phyloP scores from a whole-genome alignment of 2,329 filamentous ascomycete genomes.

The Xylariaceae sp. region DNA sequence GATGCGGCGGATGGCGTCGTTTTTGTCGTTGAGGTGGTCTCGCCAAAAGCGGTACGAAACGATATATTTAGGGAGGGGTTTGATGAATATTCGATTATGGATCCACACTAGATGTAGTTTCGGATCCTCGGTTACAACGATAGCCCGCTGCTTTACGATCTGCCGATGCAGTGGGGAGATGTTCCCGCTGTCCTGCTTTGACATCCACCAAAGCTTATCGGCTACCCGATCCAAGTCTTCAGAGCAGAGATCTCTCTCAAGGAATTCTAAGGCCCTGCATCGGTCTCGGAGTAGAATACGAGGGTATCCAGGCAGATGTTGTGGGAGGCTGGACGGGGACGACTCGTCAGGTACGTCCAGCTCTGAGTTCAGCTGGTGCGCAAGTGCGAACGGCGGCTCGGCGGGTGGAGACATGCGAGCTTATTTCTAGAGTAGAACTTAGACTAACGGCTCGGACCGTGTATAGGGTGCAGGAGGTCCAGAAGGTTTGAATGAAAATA shows the following conservation, averaged over 20 bases:
- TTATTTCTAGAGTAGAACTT: no score
- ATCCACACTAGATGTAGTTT: slow-evolving; percentile 45
- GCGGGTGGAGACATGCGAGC: no score
- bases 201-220: neutral
- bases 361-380: slow-evolving; percentile 5
- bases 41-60: slow-evolving; percentile 37
- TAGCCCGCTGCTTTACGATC: slow-evolving; percentile 34
- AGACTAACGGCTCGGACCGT: no score
- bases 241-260: slow-evolving; percentile 18
- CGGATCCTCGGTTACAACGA: slow-evolving; percentile 43
- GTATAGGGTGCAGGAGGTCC: no score
- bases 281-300: slow-evolving; percentile 11
- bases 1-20: slow-evolving; percentile 5
- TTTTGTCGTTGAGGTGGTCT: slow-evolving; percentile 19
- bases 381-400: slow-evolving; percentile 11
- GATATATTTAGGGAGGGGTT: slow-evolving; percentile 42
- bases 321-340: no score
- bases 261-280: slow-evolving; percentile 4
- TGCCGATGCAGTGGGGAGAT: slow-evolving; percentile 41
- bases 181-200: slow-evolving; percentile 24
- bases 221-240: slow-evolving; percentile 6
- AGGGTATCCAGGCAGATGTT: slow-evolving; percentile 21
- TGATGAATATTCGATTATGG: slow-evolving; percentile 40
- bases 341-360: no score
- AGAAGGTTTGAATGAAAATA: no score